A percentile compares a stretch with the other conserved stretches of the same genome.
These are phyloP conservation scores for Conticribra guillardii DNA, from an alignment of 108 stramenopile species.

Conservation along the genomic window DNA sequence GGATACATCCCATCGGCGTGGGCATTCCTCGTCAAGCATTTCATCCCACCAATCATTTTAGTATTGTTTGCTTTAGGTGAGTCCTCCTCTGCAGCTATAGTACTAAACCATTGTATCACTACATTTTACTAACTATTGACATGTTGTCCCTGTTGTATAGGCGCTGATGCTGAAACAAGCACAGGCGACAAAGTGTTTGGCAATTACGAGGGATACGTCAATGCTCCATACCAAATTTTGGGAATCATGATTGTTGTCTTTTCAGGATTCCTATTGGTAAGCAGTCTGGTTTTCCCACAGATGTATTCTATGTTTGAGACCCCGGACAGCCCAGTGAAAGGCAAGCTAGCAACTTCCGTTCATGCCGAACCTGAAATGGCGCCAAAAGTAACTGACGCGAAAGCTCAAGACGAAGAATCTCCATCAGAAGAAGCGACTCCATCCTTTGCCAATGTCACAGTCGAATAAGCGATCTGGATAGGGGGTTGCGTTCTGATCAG, in stretches of 20 bases:
- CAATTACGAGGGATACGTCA: conserved; percentile 34
- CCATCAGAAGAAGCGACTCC: background rate
- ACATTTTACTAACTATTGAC: too few species aligned
- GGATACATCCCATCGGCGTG: conserved; percentile 58
- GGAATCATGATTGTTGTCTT: conserved; percentile 55
- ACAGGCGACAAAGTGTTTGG: conserved; percentile 40
- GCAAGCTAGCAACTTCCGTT: background rate
- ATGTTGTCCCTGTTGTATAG: too few species aligned
- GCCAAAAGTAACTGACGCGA: background rate
- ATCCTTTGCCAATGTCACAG: background rate
- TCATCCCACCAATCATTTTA: conserved; percentile 63
- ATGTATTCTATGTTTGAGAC: conserved; percentile 18
- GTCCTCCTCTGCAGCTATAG: too few species aligned
- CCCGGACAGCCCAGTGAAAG: conserved; percentile 5
- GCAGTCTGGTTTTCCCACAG: conserved; percentile 44
- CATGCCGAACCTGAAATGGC: background rate
- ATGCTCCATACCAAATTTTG: conserved; percentile 56
- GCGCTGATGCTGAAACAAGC: conserved; percentile 30
- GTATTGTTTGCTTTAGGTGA: conserved; percentile 50
- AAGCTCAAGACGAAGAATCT: background rate
- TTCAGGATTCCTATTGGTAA: conserved; percentile 38
- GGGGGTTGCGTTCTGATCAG: too few species aligned
- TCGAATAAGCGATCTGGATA: too few species aligned
- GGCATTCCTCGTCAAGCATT: conserved; percentile 57
- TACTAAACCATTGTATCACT: too few species aligned